These are phyloP conservation scores for Clohesyomyces aquaticus DNA, from an alignment of 495 filamentous ascomycete species.

Conservation along the genomic window DNA sequence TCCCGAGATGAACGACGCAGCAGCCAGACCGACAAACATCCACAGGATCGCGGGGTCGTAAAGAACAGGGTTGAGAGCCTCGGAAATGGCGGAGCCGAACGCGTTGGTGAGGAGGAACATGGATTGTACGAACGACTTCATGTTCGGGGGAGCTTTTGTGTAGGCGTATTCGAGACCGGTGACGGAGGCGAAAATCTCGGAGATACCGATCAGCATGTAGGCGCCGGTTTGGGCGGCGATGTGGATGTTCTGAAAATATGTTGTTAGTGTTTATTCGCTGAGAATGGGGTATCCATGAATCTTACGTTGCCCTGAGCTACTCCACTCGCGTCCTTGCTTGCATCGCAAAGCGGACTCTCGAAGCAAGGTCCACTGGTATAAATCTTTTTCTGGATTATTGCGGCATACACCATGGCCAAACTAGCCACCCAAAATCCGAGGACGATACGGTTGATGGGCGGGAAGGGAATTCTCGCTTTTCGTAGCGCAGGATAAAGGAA, in stretches of 20 bases:
- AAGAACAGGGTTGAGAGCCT: slow-evolving; percentile 58
- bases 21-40: slow-evolving; percentile 50
- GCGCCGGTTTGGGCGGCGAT: slow-evolving; percentile 49
- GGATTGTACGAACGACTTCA: slow-evolving; percentile 70
- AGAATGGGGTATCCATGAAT: slow-evolving; percentile 47
- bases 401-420: slow-evolving; percentile 66
- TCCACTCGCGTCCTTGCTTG: slow-evolving; percentile 18
- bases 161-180: slow-evolving; percentile 75
- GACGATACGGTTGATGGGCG: slow-evolving; percentile 74
- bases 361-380: slow-evolving; percentile 62
- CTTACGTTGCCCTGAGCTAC: slow-evolving; percentile 30
- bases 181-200: slow-evolving; percentile 70
- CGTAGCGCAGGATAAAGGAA: slow-evolving; percentile 70
- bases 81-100: slow-evolving; percentile 56
- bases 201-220: slow-evolving; percentile 63
- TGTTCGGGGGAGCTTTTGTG: slow-evolving; percentile 67
- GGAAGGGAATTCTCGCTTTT: slow-evolving; percentile 65
- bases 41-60: slow-evolving; percentile 62
- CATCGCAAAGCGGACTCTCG: slow-evolving; percentile 38
- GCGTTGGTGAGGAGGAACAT: slow-evolving; percentile 64
- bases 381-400: slow-evolving; percentile 73
- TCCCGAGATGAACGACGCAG: slow-evolving; percentile 35
- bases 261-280: slow-evolving; percentile 23
- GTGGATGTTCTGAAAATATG: slow-evolving; percentile 42
- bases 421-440: slow-evolving; percentile 69